phyloP scores from a whole-genome alignment of 495 filamentous ascomycete genomes.

The Collariella sp. region DNA sequence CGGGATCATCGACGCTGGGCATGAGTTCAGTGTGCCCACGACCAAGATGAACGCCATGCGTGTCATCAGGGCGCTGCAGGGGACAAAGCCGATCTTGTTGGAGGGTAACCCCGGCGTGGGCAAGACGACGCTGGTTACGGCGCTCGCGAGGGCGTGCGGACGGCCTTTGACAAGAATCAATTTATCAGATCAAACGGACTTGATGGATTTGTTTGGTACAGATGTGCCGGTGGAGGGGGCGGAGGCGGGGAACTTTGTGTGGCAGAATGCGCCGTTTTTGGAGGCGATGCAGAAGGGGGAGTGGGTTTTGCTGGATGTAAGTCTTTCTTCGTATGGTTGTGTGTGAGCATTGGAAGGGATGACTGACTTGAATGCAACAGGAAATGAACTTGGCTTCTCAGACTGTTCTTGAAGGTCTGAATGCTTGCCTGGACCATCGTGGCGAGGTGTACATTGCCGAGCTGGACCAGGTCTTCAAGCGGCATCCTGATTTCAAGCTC shows the following conservation, averaged over 20 bases:
- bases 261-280: conserved; percentile 92
- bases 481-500: conserved; percentile 79
- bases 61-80: conserved; percentile 80
- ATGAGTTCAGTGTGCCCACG: conserved; percentile 79
- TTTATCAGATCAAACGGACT: conserved; percentile 91
- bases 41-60: conserved; percentile 83
- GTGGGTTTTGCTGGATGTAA: conserved; percentile 81
- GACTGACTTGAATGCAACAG: conserved; percentile 9
- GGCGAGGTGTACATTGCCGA: conserved; percentile 94
- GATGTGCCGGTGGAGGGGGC: conserved; percentile 91
- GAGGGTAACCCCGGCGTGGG: conserved; percentile 96
- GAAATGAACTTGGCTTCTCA: conserved; percentile 99
- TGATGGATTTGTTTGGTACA: conserved; percentile 95
- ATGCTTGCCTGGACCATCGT: conserved; percentile 94
- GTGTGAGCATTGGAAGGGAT: not conserved
- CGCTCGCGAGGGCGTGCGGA: conserved; percentile 68
- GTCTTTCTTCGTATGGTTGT: not conserved
- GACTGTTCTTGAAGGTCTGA: conserved; percentile 92
- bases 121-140: conserved; percentile 87
- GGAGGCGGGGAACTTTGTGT: conserved; percentile 77
- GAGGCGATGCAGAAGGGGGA: conserved; percentile 91
- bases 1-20: conserved; percentile 48
- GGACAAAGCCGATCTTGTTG: conserved; percentile 81
- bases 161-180: conserved; percentile 86
- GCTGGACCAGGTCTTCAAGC: conserved; percentile 82